Evolutionary conservation across 305 asterid species (phyloP).

Genomic region (Solanum aculeatissimum): DNA sequence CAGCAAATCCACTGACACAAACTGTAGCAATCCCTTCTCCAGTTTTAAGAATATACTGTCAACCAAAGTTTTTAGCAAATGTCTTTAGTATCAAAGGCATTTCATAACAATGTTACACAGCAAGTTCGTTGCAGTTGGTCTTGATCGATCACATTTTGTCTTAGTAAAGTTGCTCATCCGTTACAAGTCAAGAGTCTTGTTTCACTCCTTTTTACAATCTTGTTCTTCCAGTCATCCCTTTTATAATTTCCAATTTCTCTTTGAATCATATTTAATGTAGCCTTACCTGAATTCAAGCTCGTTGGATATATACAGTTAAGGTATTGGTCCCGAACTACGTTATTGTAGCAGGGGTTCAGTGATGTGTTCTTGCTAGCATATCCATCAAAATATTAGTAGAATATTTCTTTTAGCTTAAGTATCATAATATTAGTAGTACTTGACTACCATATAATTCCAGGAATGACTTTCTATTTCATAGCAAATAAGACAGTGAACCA

Average conservation of each 20-base stretch:
- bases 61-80: neutral
- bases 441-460: neutral
- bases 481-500: neutral
- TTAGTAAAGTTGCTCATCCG: neutral
- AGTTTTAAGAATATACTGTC: constrained; percentile 34
- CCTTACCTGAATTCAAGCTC: neutral
- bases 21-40: constrained; percentile 25
- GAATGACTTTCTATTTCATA: neutral
- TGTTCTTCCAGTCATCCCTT: neutral
- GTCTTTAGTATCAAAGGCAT: neutral
- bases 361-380: neutral
- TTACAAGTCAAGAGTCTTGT: neutral
- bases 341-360: neutral
- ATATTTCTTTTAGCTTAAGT: neutral
- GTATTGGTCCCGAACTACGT: neutral
- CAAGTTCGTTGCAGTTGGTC: neutral
- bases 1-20: constrained; percentile 40
- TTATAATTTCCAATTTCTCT: neutral
- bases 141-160: neutral
- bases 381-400: neutral
- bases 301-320: neutral
- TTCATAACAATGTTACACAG: neutral
- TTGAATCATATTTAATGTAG: neutral
- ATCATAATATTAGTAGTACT: neutral
- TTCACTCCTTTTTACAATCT: neutral